phyloP scores from a whole-genome alignment of 345 rosid genomes.

The Excoecaria cochinchinensis region DNA sequence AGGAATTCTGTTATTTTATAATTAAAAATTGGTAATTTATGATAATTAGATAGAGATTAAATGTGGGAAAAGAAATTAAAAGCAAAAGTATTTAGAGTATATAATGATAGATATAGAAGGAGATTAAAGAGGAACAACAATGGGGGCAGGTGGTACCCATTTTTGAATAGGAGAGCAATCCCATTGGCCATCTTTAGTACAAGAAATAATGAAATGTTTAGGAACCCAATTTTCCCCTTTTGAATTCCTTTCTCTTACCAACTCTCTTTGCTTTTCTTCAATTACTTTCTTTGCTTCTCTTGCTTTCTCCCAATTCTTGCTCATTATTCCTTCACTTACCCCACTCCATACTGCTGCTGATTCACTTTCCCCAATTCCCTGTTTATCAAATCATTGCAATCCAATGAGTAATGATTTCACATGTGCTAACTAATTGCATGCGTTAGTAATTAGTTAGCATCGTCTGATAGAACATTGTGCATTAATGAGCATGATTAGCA shows the following conservation, averaged over 20 bases:
- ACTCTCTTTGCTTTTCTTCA: conserved; percentile 47
- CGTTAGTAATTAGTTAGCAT: too few relatives aligned
- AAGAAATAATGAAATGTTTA: conserved; percentile 49
- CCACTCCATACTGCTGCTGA: conserved; percentile 72
- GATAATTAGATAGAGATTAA: too few relatives aligned
- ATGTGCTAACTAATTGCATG: too few relatives aligned
- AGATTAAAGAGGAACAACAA: conserved; percentile 11
- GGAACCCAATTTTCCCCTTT: conserved; percentile 60
- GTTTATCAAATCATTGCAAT: too few relatives aligned
- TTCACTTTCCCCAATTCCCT: conserved; percentile 63
- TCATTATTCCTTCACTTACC: conserved; percentile 56
- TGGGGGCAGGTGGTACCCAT: conserved; percentile 15
- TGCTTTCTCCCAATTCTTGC: conserved; percentile 70
- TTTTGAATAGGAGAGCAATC: conserved; percentile 54
- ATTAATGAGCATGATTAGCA: too few relatives aligned
- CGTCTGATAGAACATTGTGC: too few relatives aligned
- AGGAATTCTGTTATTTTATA: too few relatives aligned
- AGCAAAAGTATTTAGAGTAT: too few relatives aligned
- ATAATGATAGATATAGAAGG: too few relatives aligned
- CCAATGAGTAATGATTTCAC: too few relatives aligned
- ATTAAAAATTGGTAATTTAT: too few relatives aligned
- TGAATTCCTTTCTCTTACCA: conserved; percentile 41
- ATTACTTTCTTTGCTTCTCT: conserved; percentile 58
- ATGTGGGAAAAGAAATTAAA: too few relatives aligned
- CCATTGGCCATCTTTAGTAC: conserved; percentile 52